Conservation (phyloP, 2,329 filamentous ascomycete genomes). For the Phaeoacremonium minimum region DNA sequence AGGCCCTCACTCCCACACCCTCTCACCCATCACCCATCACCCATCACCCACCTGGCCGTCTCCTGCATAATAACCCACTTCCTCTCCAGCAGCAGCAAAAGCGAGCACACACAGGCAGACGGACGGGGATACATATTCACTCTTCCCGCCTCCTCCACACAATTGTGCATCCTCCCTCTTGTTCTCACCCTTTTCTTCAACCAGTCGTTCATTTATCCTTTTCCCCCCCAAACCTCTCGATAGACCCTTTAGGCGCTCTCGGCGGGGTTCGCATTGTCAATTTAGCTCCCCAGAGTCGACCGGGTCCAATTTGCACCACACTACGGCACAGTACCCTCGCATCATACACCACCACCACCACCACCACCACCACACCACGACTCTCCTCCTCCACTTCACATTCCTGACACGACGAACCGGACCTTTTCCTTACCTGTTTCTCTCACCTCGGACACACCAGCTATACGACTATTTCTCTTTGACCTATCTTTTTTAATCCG, state of each 20-base stretch:
- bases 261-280: neutral
- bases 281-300: too few relatives aligned
- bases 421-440: constrained; percentile 1
- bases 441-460: too few relatives aligned
- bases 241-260: constrained; percentile 13
- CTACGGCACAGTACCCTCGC: too few relatives aligned
- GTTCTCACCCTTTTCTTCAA: constrained; percentile 18
- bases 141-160: neutral
- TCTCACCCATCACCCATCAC: neutral
- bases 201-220: constrained; percentile 21
- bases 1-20: neutral
- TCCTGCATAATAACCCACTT: neutral
- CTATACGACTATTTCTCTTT: too few relatives aligned
- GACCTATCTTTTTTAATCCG: too few relatives aligned
- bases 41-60: neutral
- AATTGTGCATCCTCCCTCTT: constrained; percentile 7
- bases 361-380: neutral
- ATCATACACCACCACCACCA: neutral
- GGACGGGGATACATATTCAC: neutral
- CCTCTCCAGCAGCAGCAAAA: neutral
- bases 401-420: constrained; percentile 2
- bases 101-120: neutral
- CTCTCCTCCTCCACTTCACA: constrained; percentile 1
- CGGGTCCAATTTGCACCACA: too few relatives aligned
- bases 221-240: too few relatives aligned